Evolutionary conservation across 768 basidiomycete genomes (phyloP), one percentile per base, ranked within the genome.

Genomic region (Hypholoma fasciculare): DNA sequence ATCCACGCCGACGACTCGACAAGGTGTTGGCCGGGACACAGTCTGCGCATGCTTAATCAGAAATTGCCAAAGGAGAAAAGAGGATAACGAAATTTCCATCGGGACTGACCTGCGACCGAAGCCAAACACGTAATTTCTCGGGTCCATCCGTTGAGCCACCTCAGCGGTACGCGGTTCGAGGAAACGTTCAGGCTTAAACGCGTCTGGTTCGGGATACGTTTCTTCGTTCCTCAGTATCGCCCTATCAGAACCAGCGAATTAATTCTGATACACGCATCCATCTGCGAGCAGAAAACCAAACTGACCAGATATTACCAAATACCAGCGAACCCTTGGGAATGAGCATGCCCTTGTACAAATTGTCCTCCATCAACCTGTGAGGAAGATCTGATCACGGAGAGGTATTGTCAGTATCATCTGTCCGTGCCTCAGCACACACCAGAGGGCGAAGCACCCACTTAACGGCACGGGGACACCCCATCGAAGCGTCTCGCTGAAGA

Each of bases 141-240:
- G 57, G 16, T 62, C 57, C n/a, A 52, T 42, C 23, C 34, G 30
- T 34, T 48, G 17, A 27, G 40, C 42, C 42, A 17, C 23, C 34
- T 62, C 61, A 12, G 34, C 23, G 1, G 40, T 61, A 16, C 63
- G 62, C 7, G 39, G 8, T 38, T 62, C 67, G 12, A 71, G 53
- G 60, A 71, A 78, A 20, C 77, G 69, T 34, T 78, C 76, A 8
- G 78, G 77, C 39, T 67, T 71, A 63, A 78, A 79, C 4, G 37
- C 37, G 16, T 66, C 59, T 3, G 77, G 74, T 36, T 78, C 70
- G 11, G 72, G 73, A 59, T 72, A 80, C 13, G 65, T 66, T 5
- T 65, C 57, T 55, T 74, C 72, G 37, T 81, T 67, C 50, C 72
- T 72, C 11, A 72, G 63, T 44, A 81, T 76, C 3, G 73, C 72